Evolutionary conservation across 177 flowering plant species (phyloP).

Genomic region (Telopea speciosissima): DNA sequence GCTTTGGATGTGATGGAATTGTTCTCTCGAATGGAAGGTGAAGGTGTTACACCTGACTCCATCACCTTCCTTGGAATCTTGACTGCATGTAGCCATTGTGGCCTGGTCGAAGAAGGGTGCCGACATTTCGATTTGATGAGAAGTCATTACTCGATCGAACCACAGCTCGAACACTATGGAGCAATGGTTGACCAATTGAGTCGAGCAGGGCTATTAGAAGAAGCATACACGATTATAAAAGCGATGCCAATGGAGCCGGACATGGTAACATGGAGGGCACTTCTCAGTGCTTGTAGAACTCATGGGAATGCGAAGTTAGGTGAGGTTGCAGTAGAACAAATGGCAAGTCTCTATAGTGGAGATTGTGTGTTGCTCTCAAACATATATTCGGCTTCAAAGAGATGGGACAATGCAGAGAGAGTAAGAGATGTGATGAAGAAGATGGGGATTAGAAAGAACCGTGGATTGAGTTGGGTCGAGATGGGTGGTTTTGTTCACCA

Average conservation of each 20-base stretch:
- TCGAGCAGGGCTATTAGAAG: slow-evolving; percentile 56
- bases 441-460: slow-evolving; percentile 43
- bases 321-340: slow-evolving; percentile 41
- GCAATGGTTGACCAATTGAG: slow-evolving; percentile 62
- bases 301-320: slow-evolving; percentile 41
- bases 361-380: slow-evolving; percentile 76
- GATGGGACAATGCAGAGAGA: slow-evolving; percentile 53
- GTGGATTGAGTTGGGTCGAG: slow-evolving; percentile 81
- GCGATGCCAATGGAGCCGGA: slow-evolving; percentile 66
- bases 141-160: slow-evolving; percentile 36
- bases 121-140: slow-evolving; percentile 41
- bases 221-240: slow-evolving; percentile 42
- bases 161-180: slow-evolving; percentile 61
- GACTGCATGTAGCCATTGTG: slow-evolving; percentile 69
- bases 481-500: slow-evolving; percentile 42
- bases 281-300: slow-evolving; percentile 66
- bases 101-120: slow-evolving; percentile 58
- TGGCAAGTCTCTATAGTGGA: slow-evolving; percentile 43
- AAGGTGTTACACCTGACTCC: slow-evolving; percentile 53
- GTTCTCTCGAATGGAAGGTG: slow-evolving; percentile 47
- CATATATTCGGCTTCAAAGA: slow-evolving; percentile 45
- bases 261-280: slow-evolving; percentile 53
- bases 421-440: slow-evolving; percentile 51
- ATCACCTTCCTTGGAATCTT: slow-evolving; percentile 60
- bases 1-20: slow-evolving; percentile 45